A percentile compares a stretch with the other conserved stretches of the same genome.
These are phyloP conservation scores for Cercospora berteroae DNA, from an alignment of 2,329 filamentous ascomycete genomes.

Conservation along the genomic window DNA sequence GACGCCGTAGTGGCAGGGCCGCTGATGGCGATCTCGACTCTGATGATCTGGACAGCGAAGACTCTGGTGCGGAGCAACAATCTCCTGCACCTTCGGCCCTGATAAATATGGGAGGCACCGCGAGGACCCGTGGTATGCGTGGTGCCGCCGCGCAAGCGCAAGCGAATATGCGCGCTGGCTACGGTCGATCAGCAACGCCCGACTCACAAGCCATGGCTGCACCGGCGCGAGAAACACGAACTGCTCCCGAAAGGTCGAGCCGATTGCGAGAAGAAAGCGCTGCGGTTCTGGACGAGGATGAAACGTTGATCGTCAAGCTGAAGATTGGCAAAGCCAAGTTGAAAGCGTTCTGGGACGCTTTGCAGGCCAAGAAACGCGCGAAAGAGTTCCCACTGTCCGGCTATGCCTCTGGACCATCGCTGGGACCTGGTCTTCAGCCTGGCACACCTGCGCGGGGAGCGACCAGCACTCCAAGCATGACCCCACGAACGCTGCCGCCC, in stretches of 20 bases:
- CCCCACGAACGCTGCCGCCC: constrained; percentile 29
- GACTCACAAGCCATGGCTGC: constrained; percentile 61
- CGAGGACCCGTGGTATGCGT: constrained; percentile 82
- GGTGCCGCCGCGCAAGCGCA: constrained; percentile 84
- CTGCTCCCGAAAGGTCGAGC: constrained; percentile 57
- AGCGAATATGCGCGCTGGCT: constrained; percentile 75
- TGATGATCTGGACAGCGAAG: constrained; percentile 89
- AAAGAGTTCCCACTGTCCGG: constrained; percentile 36
- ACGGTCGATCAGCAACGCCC: constrained; percentile 80
- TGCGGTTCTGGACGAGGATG: constrained; percentile 67
- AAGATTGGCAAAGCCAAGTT: constrained; percentile 71
- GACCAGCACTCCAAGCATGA: constrained; percentile 30
- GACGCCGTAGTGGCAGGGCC: constrained; percentile 53
- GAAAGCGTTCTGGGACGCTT: constrained; percentile 57
- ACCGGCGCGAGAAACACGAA: constrained; percentile 67
- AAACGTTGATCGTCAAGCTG: constrained; percentile 67
- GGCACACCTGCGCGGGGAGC: constrained; percentile 27
- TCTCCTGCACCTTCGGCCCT: constrained; percentile 42
- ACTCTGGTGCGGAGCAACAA: constrained; percentile 80
- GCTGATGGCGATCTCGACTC: constrained; percentile 68
- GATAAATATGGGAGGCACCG: constrained; percentile 69
- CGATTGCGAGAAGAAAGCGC: constrained; percentile 73
- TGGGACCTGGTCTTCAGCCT: constrained; percentile 14
- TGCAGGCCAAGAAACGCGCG: constrained; percentile 36
- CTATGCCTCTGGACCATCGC: constrained; percentile 35